Percentiles rank a stretch among this genome's conserved stretches.
phyloP scores from a whole-genome alignment of 805 yeast genomes.

The Metschnikowia kunwiensis region DNA sequence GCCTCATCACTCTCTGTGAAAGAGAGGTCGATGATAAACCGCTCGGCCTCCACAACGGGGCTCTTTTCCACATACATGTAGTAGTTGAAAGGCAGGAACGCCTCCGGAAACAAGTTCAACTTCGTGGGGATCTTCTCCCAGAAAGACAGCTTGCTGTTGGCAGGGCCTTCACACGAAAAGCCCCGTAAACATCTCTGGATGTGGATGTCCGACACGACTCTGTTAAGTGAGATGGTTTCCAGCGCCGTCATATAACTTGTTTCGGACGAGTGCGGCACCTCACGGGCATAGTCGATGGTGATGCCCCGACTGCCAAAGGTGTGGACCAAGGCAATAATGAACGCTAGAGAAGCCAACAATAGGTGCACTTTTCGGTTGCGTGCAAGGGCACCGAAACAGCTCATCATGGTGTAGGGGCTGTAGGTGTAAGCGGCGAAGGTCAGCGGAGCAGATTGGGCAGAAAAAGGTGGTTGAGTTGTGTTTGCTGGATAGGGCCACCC shows the following conservation, averaged over 20 bases:
- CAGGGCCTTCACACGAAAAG: slow-evolving; percentile 13
- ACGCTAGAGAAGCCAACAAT: slow-evolving; percentile 8
- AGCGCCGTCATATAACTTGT: slow-evolving; percentile 10
- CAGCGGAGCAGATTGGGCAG: too few species aligned
- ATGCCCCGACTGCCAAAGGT: slow-evolving; percentile 12
- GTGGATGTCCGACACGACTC: slow-evolving; percentile 15
- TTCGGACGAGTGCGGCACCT: slow-evolving; percentile 2
- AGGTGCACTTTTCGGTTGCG: slow-evolving; percentile 15
- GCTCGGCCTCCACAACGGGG: slow-evolving; percentile 7
- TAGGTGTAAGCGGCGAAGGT: too few species aligned
- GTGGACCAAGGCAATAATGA: slow-evolving; percentile 10
- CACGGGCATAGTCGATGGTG: slow-evolving; percentile 4
- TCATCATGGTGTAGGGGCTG: too few species aligned
- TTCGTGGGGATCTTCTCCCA: slow-evolving; percentile 15
- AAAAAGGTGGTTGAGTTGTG: too few species aligned
- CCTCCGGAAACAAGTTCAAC: slow-evolving; percentile 15
- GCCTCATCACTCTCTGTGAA: slow-evolving; percentile 9
- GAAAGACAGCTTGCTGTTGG: background rate
- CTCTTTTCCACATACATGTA: slow-evolving; percentile 17
- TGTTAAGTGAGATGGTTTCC: slow-evolving; percentile 12
- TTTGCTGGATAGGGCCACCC: too few species aligned
- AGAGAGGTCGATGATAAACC: slow-evolving; percentile 13
- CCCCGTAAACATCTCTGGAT: slow-evolving; percentile 17
- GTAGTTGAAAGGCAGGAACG: slow-evolving; percentile 14
- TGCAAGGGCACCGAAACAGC: slow-evolving; percentile 4